phyloP scores from a whole-genome alignment of 768 basidiomycete genomes.

The Lactarius akahatsu region DNA sequence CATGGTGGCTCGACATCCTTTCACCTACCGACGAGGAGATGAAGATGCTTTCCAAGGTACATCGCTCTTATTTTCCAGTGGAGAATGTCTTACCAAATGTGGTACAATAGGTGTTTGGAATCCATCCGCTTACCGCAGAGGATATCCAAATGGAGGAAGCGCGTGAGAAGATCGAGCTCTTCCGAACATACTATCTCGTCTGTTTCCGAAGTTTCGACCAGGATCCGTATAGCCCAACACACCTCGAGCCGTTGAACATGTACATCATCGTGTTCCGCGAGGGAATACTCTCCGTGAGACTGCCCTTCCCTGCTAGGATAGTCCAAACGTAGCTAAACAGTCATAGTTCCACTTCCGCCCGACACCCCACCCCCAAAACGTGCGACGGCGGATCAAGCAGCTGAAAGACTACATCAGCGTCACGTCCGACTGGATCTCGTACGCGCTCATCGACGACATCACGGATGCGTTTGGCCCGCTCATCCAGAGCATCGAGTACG shows the following conservation, averaged over 20 bases:
- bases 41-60: conserved; percentile 91
- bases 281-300: conserved; percentile 85
- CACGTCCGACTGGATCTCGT: conserved; percentile 99
- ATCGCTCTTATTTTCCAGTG: conserved; percentile 19
- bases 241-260: conserved; percentile 98
- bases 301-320: neutral
- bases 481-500: conserved; percentile 98
- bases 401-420: conserved; percentile 99
- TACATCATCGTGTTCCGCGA: conserved; percentile 99
- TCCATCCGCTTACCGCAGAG: conserved; percentile 97
- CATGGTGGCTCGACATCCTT: conserved; percentile 97
- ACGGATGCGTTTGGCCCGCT: conserved; percentile 98
- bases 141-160: conserved; percentile 99
- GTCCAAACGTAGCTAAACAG: neutral
- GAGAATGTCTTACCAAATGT: neutral
- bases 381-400: conserved; percentile 96
- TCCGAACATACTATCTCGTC: conserved; percentile 97
- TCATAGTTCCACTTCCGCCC: conserved; percentile 93
- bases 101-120: conserved; percentile 78
- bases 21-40: conserved; percentile 98
- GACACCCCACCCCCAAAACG: conserved; percentile 97
- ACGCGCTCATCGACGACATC: conserved; percentile 98
- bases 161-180: conserved; percentile 98
- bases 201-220: conserved; percentile 99
- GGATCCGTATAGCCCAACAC: conserved; percentile 94